Percentiles rank a stretch among this genome's conserved stretches.
Conservation (phyloP, 2,329 filamentous ascomycete species). For the Exophiala dermatitidis region DNA sequence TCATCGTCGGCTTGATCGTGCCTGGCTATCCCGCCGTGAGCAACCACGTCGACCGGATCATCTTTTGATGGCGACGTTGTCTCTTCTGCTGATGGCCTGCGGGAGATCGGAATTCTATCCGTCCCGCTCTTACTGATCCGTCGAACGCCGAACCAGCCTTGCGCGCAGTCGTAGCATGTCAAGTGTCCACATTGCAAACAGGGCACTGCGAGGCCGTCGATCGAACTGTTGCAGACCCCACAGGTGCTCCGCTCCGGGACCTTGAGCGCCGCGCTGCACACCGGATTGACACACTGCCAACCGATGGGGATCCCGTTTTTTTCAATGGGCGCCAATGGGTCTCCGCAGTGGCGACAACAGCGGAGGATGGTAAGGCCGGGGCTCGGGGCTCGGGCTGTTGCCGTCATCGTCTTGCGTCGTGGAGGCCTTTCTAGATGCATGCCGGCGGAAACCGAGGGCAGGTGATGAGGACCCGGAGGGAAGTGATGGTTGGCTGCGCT, state of each 20-base stretch:
- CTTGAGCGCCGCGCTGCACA: constrained; percentile 30
- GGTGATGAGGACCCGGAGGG: neutral
- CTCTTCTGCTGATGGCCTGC: constrained; percentile 18
- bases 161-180: constrained; percentile 41
- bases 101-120: neutral
- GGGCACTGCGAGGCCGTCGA: constrained; percentile 41
- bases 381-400: constrained; percentile 11
- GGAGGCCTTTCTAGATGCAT: neutral
- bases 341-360: constrained; percentile 38
- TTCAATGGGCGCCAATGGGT: constrained; percentile 23
- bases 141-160: constrained; percentile 35
- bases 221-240: constrained; percentile 38
- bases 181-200: constrained; percentile 45
- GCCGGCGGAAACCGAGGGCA: neutral
- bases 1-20: neutral
- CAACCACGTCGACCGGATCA: constrained; percentile 5
- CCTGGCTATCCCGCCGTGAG: neutral
- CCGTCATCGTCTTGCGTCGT: constrained; percentile 5
- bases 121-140: neutral
- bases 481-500: neutral
- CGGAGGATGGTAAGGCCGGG: constrained; percentile 37
- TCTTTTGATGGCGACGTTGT: constrained; percentile 13
- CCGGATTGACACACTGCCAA: constrained; percentile 25
- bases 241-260: constrained; percentile 32
- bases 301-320: constrained; percentile 26